Base-by-base conservation (phyloP, 164 flowering plant species). In the Aristolochia californica region DNA sequence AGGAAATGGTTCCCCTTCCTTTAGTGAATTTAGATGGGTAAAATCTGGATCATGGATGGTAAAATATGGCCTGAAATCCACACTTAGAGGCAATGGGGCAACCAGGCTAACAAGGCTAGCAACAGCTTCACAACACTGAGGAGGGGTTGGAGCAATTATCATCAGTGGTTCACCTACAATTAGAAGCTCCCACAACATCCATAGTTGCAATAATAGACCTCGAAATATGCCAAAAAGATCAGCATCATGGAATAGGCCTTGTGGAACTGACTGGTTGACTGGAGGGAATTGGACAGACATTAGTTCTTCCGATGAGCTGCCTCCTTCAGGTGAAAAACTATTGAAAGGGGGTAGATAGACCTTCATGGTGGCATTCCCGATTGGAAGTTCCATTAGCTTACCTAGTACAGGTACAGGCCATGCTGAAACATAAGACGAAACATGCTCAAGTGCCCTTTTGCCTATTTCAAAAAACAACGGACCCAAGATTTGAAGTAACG, bases 101-200 rank as follows among this genome's bases (percentile, higher is more conserved):
- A 88, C 77, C 75, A 90, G 74, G 76, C 99, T 94, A 24, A 94
- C 95, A 62, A 94, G 83, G 54, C 86, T 61, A 4, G 97, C 96
- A 65, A 94, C 97, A 58, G 99, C 99, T 75, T 94, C 99, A 75
- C 89, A 83, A 62, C 97, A 94, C 63, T 94, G 97, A 14, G 95
- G 84, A 57, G 99, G 97, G 0, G 96, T 82, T 21, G 97, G 95
- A 22, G 97, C 93, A 68, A 94, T 86, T 38, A 94, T 65, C 59
- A 94, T 93, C 66, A 94, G 74, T 18, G 97, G 95, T 68, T 94
- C 97, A 17, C 99, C 99, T 64, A 94, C 73, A 56, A 90, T 77
- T 66, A 90, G 61, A 48, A 94, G 73, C 72, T 94, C 99, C 99
- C 97, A 94, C 26, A 90, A 62, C 62, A 75, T 55, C 99, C 97